Evolutionary conservation across 495 filamentous ascomycete species (phyloP).

Genomic region (Tuber microsphaerosporum): DNA sequence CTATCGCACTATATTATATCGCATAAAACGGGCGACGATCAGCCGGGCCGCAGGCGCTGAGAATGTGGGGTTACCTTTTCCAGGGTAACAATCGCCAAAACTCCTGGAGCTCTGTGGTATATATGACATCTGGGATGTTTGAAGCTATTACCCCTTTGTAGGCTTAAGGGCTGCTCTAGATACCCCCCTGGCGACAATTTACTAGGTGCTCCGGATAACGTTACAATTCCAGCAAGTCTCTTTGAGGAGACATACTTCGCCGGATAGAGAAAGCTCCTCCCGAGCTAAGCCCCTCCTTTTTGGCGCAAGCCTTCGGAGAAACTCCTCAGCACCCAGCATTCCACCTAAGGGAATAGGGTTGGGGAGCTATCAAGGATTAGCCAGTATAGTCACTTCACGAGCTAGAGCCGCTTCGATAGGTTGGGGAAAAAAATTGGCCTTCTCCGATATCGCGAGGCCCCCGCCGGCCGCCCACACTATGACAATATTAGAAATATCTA

Average conservation of each 20-base stretch:
- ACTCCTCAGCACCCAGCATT: background rate
- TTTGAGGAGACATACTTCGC: background rate
- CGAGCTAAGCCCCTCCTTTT: background rate
- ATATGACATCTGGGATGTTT: background rate
- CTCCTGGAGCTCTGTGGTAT: background rate
- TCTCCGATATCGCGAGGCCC: background rate
- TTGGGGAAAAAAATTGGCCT: background rate
- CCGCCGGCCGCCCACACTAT: background rate
- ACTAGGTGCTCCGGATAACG: background rate
- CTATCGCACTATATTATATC: background rate
- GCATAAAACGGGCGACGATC: background rate
- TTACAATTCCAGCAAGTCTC: background rate
- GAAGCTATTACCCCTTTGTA: background rate
- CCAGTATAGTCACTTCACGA: background rate
- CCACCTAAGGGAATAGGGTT: background rate
- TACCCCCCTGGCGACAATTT: background rate
- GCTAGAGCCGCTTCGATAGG: background rate
- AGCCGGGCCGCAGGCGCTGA: background rate
- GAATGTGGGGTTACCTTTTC: background rate
- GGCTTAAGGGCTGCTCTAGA: background rate
- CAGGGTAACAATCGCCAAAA: background rate
- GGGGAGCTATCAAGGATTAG: background rate
- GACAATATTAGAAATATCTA: background rate
- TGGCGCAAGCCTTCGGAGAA: background rate
- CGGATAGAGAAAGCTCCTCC: background rate